Evolutionary conservation across 345 rosid genomes (phyloP).

Genomic region (Erodium maritimum): DNA sequence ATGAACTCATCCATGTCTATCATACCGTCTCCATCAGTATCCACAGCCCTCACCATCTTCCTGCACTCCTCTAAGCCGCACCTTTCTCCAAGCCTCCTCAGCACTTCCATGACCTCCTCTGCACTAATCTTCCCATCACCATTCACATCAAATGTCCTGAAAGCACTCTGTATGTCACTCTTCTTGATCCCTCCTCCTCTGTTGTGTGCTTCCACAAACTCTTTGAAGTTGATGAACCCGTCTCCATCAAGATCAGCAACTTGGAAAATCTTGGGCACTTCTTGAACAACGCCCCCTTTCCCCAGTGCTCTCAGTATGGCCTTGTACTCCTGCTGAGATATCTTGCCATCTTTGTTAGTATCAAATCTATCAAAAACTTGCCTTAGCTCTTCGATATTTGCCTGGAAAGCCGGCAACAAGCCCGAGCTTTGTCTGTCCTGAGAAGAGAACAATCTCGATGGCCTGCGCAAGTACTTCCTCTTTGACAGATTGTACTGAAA

Average conservation of each 20-base stretch:
- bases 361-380: slow-evolving; percentile 63
- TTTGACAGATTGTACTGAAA: slow-evolving; percentile 61
- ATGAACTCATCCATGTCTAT: slow-evolving; percentile 75
- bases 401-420: slow-evolving; percentile 25
- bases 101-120: slow-evolving; percentile 53
- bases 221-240: slow-evolving; percentile 73
- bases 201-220: slow-evolving; percentile 59
- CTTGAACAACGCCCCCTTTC: slow-evolving; percentile 29
- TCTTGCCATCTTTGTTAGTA: slow-evolving; percentile 70
- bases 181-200: slow-evolving; percentile 47
- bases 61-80: slow-evolving; percentile 61
- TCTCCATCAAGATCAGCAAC: slow-evolving; percentile 68
- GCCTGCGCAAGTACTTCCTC: slow-evolving; percentile 39
- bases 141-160: slow-evolving; percentile 51
- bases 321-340: slow-evolving; percentile 71
- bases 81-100: slow-evolving; percentile 66
- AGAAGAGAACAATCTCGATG: slow-evolving; percentile 52
- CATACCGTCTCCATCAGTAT: slow-evolving; percentile 57
- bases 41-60: slow-evolving; percentile 77
- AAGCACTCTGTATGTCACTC: slow-evolving; percentile 48
- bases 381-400: slow-evolving; percentile 50
- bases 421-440: slow-evolving; percentile 46
- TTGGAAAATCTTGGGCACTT: slow-evolving; percentile 50
- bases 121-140: slow-evolving; percentile 78
- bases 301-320: slow-evolving; percentile 51